These are phyloP conservation scores for Mycena epipterygia DNA, from an alignment of 768 basidiomycete species.

Conservation along the genomic window DNA sequence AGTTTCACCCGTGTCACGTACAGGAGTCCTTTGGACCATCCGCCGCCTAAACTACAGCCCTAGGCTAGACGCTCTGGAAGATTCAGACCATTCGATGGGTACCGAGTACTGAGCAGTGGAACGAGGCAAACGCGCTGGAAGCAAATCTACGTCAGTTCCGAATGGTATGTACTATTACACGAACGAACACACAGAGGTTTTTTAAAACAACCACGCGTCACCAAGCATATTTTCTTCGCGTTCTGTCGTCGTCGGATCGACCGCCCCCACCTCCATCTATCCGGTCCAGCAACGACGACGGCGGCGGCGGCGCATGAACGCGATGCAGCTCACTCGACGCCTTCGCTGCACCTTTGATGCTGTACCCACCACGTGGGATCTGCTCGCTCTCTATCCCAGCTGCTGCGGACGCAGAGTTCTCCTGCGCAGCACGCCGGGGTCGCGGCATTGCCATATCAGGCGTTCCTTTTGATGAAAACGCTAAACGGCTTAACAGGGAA, in stretches of 20 bases:
- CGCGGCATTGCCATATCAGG: conserved; percentile 1
- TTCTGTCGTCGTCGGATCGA: conserved; percentile 2
- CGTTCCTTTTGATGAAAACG: conserved; percentile 30
- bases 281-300: conserved; percentile 33
- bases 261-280: conserved; percentile 18
- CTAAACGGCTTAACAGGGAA: conserved; percentile 61
- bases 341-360: conserved; percentile 69
- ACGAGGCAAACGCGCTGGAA: too few relatives aligned
- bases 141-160: too few relatives aligned
- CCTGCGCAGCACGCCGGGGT: conserved; percentile 15
- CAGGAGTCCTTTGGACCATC: too few relatives aligned
- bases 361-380: conserved; percentile 58
- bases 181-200: too few relatives aligned
- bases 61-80: too few relatives aligned
- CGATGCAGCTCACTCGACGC: conserved; percentile 28
- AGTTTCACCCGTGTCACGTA: too few relatives aligned
- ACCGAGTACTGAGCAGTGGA: too few relatives aligned
- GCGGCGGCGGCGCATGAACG: not conserved
- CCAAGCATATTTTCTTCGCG: conserved; percentile 25
- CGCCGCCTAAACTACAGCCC: too few relatives aligned
- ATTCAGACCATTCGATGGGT: too few relatives aligned
- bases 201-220: conserved; percentile 1
- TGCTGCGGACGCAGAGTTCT: conserved; percentile 20
- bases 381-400: conserved; percentile 43
- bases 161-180: not conserved